Evolutionary conservation across 345 rosid species (phyloP).

Genomic region (Excoecaria cochinchinensis): DNA sequence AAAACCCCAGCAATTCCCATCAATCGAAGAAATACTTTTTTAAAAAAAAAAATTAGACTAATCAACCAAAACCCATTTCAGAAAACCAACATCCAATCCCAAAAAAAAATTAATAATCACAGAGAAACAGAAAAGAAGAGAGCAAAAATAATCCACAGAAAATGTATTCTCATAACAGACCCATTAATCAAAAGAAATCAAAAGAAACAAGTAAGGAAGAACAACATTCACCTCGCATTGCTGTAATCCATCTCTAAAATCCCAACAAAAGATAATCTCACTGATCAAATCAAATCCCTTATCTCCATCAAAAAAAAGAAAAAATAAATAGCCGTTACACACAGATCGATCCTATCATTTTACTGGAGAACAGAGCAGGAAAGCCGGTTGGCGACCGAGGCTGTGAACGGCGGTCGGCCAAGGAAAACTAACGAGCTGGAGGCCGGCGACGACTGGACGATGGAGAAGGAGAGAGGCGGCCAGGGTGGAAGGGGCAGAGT

Average conservation of each 20-base stretch:
- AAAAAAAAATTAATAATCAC: background rate
- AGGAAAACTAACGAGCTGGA: too few relatives aligned
- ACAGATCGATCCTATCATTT: constrained; percentile 13
- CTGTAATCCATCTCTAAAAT: constrained; percentile 41
- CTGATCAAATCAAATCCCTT: background rate
- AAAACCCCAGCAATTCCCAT: background rate
- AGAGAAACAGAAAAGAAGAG: too few relatives aligned
- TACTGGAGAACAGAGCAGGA: too few relatives aligned
- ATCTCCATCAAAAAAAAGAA: constrained; percentile 19
- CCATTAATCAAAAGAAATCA: constrained; percentile 14
- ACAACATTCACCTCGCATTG: constrained; percentile 32
- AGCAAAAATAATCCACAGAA: background rate
- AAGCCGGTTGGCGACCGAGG: too few relatives aligned
- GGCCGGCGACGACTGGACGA: too few relatives aligned
- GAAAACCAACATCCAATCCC: background rate
- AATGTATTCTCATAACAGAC: constrained; percentile 13
- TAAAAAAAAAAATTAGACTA: background rate
- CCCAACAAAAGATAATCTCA: background rate
- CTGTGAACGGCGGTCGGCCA: too few relatives aligned
- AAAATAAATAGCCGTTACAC: constrained; percentile 45
- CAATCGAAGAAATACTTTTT: background rate
- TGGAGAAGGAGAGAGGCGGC: too few relatives aligned
- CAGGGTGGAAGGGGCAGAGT: too few relatives aligned
- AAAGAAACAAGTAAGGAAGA: background rate
- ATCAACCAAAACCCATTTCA: constrained; percentile 9